phyloP scores from a whole-genome alignment of 306 rosid genomes.

The Fagus sylvatica region DNA sequence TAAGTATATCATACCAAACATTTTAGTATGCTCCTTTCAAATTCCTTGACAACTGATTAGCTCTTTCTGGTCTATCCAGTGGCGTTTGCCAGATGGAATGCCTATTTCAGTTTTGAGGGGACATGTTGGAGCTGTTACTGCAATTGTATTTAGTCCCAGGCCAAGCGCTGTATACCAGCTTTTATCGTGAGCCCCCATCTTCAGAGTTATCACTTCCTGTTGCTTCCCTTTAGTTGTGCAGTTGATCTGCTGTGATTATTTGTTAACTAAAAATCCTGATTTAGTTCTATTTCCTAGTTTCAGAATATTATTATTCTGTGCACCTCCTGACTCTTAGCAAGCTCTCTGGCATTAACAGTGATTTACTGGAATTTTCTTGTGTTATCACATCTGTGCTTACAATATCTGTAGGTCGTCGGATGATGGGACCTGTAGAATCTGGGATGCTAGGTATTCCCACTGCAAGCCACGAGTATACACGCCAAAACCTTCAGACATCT shows the following conservation, averaged over 20 bases:
- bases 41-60: conserved; percentile 25
- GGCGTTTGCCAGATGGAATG: conserved; percentile 92
- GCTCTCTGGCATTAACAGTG: conserved; percentile 2
- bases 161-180: conserved; percentile 62
- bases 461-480: conserved; percentile 60
- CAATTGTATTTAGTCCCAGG: conserved; percentile 86
- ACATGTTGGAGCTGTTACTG: conserved; percentile 81
- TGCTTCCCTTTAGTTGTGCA: conserved; percentile 19
- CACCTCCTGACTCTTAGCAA: conserved; percentile 7
- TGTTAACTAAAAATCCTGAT: conserved; percentile 5
- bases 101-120: conserved; percentile 89
- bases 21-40: conserved; percentile 10
- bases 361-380: conserved; percentile 1
- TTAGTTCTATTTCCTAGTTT: conserved; percentile 9
- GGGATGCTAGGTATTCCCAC: conserved; percentile 83
- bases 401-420: conserved; percentile 67
- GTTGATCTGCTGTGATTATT: conserved; percentile 3
- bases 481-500: conserved; percentile 66
- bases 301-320: neutral
- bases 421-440: conserved; percentile 90
- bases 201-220: conserved; percentile 26
- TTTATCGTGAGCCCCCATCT: conserved; percentile 66
- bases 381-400: conserved; percentile 15
- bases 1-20: conserved; percentile 38
- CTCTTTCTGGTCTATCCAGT: conserved; percentile 47